Evolutionary conservation across 2,329 filamentous ascomycete species (phyloP).

Genomic region (Trichoderma sp.): DNA sequence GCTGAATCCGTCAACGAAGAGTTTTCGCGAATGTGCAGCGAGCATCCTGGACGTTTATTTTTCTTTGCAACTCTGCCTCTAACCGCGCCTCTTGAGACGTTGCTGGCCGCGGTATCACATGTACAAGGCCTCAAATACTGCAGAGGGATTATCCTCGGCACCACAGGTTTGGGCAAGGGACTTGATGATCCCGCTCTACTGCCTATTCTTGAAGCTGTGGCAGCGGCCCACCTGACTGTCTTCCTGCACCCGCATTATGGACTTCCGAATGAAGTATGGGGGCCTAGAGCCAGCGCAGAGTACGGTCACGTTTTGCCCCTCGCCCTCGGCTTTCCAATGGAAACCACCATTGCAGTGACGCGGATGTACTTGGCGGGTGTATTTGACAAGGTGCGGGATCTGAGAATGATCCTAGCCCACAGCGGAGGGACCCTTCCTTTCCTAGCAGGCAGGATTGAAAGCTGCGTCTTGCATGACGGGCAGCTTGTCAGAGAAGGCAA

Average conservation of each 20-base stretch:
- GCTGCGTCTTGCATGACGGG: slow-evolving; percentile 79
- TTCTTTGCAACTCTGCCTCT: slow-evolving; percentile 82
- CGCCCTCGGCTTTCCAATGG: slow-evolving; percentile 83
- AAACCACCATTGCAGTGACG: slow-evolving; percentile 87
- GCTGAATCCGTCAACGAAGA: slow-evolving; percentile 73
- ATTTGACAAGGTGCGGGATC: slow-evolving; percentile 68
- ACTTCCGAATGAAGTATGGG: slow-evolving; percentile 76
- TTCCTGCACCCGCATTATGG: slow-evolving; percentile 95
- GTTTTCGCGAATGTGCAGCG: slow-evolving; percentile 68
- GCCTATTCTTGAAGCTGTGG: slow-evolving; percentile 68
- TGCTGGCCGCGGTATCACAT: slow-evolving; percentile 64
- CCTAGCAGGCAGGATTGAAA: slow-evolving; percentile 82
- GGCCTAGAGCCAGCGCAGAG: slow-evolving; percentile 61
- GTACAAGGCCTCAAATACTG: slow-evolving; percentile 63
- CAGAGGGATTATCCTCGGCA: slow-evolving; percentile 85
- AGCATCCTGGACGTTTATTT: slow-evolving; percentile 67
- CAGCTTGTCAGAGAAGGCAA: slow-evolving; percentile 66
- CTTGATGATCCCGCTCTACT: slow-evolving; percentile 75
- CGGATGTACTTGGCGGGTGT: slow-evolving; percentile 85
- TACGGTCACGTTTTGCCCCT: slow-evolving; percentile 88
- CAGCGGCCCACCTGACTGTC: slow-evolving; percentile 62
- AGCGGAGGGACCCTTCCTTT: slow-evolving; percentile 88
- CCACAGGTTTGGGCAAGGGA: slow-evolving; percentile 73
- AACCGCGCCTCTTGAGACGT: slow-evolving; percentile 60
- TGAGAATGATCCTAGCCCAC: slow-evolving; percentile 80